Evolutionary conservation across 2,329 filamentous ascomycete genomes (phyloP), one percentile per base, ranked within the genome.

Genomic region (Colletotrichum somersetense): DNA sequence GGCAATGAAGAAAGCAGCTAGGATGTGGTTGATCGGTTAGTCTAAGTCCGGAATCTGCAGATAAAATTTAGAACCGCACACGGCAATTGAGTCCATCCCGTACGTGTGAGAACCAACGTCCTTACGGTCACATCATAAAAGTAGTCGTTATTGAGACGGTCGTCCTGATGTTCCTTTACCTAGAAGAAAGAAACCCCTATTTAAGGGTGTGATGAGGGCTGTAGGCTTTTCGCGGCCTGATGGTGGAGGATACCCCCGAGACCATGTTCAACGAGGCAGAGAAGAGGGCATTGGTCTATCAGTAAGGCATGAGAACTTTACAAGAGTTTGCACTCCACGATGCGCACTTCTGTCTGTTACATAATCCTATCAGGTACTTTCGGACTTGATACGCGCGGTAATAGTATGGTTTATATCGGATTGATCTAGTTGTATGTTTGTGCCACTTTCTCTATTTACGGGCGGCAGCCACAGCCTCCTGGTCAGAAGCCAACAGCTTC

Each of bases 401-500:
- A 2, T 10, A 2, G 18, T 5, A 20, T 14, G 1, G 5, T 20
- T 4, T n/a, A 10, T 3, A 2, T 20, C 18, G 12, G 18, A 46
- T n/a, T 20, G 2, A 8, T 20, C 42, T 44, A 20, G 4, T 46
- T 10, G 18, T 46, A 46, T 10, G 1, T 20, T n/a, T 46, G 18
- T 46, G 18, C 44, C 18, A 10, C 0, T 1, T n/a, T n/a, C 7
- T 10, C 66, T 77, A 79, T 75, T 62, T 75, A 64, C 66, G 53
- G 33, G 76, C 74, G 66, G 77, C 78, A 71, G 73, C 74, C 52
- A 73, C 74, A 66, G 80, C 79, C 73, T 78, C 78, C 73, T 76
- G 79, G 67, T 83, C 81, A 59, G 77, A 79, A 7, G 77, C 78
- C 75, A 84, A 67, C 71, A 82, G 59, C 66, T 73, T 76, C 75